Conservation (phyloP, 2,329 filamentous ascomycete genomes). For the Teratosphaeriaceae sp. region DNA sequence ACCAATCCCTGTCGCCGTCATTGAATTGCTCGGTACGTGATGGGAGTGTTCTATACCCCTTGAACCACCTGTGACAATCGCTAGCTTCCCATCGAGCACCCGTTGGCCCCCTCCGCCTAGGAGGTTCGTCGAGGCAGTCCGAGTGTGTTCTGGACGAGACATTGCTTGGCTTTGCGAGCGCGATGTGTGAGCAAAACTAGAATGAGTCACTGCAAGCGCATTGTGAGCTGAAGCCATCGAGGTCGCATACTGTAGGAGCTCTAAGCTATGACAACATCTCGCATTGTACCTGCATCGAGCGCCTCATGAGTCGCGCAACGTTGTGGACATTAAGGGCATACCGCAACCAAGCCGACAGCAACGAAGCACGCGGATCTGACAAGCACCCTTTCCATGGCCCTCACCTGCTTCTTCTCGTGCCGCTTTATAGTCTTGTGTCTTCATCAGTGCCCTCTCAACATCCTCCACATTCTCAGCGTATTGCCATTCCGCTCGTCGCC, state of each 20-base stretch:
- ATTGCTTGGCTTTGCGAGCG: slow-evolving; percentile 23
- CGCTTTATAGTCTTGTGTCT: no score
- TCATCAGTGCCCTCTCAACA: no score
- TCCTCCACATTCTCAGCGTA: no score
- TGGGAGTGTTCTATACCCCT: slow-evolving; percentile 50
- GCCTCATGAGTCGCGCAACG: no score
- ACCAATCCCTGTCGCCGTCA: slow-evolving; percentile 55
- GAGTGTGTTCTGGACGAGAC: slow-evolving; percentile 31
- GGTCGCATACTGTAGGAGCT: no score
- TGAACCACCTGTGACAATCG: slow-evolving; percentile 72
- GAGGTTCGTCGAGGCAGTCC: slow-evolving; percentile 36
- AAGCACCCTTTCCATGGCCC: no score
- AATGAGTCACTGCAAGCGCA: no score
- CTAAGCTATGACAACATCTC: background rate
- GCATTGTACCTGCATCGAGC: slow-evolving; percentile 1
- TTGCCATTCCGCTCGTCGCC: background rate
- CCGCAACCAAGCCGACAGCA: no score
- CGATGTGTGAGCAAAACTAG: background rate
- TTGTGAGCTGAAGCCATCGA: no score
- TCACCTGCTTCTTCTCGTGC: no score
- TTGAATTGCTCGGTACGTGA: background rate
- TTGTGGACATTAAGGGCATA: background rate
- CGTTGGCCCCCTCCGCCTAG: slow-evolving; percentile 25
- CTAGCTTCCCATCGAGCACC: slow-evolving; percentile 62
- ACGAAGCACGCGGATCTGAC: no score